Base-by-base conservation (phyloP, 352 stramenopile genomes). In the Globisporangium radiosum region DNA sequence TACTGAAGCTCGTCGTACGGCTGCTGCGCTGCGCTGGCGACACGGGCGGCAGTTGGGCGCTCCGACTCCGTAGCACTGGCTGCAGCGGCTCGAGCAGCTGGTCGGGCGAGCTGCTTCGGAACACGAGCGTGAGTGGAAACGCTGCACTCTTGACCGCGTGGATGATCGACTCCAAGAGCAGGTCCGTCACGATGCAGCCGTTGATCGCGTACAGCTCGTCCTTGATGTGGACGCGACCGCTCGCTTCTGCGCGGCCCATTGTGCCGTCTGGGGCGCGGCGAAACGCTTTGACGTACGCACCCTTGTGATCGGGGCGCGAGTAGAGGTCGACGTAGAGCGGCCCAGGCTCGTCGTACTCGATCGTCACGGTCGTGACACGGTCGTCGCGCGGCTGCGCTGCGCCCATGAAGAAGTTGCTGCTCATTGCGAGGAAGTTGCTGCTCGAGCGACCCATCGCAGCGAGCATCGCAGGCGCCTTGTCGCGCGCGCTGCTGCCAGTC, bases 151-250 rank as follows among this genome's bases (percentile, higher is more conserved):
- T 87, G 7, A 78, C 80, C 2, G 71, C 65, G 43, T 85, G 72
- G 37, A 93, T 89, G 57, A 93, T 92, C 15, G 74, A 64, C 5
- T 69, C 57, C 49, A 93, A 92, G 17, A 70, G 49, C 61, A 84
- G 65, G 6, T 81, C 72, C 11, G 77, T 84, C 53, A 92, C 72
- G 17, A 84, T 63, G 11, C 73, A 58, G 19, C 58, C 65, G 59
- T 93, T 90, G 60, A 93, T 90, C 9, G 71, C 62, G 51, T 81
- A 82, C n/a, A 93, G 53, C 60, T 83, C 72, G 60, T 93, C 84
- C 38, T 83, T 72, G 2, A 85, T 60, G 33, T 69, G 81, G 19
- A 93, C 67, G n/a, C 66, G 60, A 15, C 76, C 74, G 5, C 70
- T 74, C 15, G 75, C 76, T 64, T 93, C 79, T 2, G 84, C 72